Evolutionary conservation across 2,329 filamentous ascomycete species (phyloP), one percentile per base, ranked within the genome.

Genomic region (Elsinoe arachidis): DNA sequence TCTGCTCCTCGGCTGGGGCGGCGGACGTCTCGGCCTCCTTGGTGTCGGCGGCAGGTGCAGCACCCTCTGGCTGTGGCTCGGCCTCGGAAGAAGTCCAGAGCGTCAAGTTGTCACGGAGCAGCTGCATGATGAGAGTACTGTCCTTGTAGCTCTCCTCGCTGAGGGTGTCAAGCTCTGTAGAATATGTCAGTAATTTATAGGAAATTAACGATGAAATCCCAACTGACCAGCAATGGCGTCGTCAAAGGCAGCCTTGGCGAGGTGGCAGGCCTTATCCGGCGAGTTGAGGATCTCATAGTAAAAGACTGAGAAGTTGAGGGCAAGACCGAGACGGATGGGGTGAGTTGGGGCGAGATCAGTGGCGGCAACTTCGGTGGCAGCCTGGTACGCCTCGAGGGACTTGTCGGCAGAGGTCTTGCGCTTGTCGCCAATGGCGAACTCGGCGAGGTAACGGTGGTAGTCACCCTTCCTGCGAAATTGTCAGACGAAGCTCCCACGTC

Each of bases 281-380:
- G 92, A 90, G 82, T 97, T 99, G 70, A 97, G 82, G 74, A 97
- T 99, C 85, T 99, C 89, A 76, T 99, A 99, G 86, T 97, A 97
- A 83, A 96, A 97, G 71, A 96, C 91, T 64, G 91, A 96, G 82
- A 95, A 95, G 86, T 95, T 95, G 66, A 95, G 82, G 68, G 90
- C 90, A 65, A 95, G 84, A 73, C 90, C 90, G 64, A 95, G 87
- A 70, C 90, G 89, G 77, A 95, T 95, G 71, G 90, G 90, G 81
- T 95, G 90, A 59, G 90, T 95, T 62, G 90, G 90, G 62, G 90
- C 86, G 66, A 95, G 85, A 75, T 93, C 89, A 67, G 88, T 92
- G 74, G 88, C 84, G 62, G 90, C 89, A 69, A 95, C 88, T 75
- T 95, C 89, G 71, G 89, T 95, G 69, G 90, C 89, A 72, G 84